phyloP scores from a whole-genome alignment of 805 yeast genomes.

The Starmerella powellii region DNA sequence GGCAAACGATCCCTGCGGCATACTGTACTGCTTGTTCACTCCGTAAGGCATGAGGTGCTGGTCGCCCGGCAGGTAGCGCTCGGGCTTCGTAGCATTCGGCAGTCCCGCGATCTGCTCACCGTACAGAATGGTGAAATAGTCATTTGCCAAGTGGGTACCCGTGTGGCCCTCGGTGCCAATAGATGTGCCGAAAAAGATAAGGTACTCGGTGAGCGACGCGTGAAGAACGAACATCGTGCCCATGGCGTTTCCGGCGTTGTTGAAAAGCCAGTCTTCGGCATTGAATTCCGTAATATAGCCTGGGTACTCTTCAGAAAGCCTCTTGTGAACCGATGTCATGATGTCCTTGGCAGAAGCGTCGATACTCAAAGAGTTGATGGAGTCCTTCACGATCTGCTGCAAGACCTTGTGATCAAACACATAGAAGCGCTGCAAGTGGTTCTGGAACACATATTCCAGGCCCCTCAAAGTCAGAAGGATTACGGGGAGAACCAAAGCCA shows the following conservation, averaged over 20 bases:
- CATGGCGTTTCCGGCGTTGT: slow-evolving; percentile 99
- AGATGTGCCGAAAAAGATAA: slow-evolving; percentile 87
- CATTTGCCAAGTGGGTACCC: slow-evolving; percentile 95
- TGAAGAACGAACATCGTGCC: slow-evolving; percentile 82
- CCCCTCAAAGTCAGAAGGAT: slow-evolving; percentile 16
- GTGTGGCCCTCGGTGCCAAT: slow-evolving; percentile 93
- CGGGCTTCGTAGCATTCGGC: slow-evolving; percentile 52
- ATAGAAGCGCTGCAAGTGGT: slow-evolving; percentile 51
- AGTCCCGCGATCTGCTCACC: slow-evolving; percentile 69
- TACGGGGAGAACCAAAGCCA: slow-evolving; percentile 17
- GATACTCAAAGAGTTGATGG: slow-evolving; percentile 42
- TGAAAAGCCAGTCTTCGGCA: slow-evolving; percentile 83
- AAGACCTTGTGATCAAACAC: slow-evolving; percentile 57
- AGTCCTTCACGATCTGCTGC: slow-evolving; percentile 48
- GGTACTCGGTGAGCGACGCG: slow-evolving; percentile 85
- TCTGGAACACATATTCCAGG: slow-evolving; percentile 21
- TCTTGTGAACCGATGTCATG: slow-evolving; percentile 33
- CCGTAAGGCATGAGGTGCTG: slow-evolving; percentile 71
- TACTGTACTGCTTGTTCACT: slow-evolving; percentile 64
- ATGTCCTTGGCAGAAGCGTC: slow-evolving; percentile 21
- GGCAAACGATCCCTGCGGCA: slow-evolving; percentile 77
- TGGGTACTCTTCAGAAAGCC: slow-evolving; percentile 55
- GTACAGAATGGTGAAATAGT: slow-evolving; percentile 78
- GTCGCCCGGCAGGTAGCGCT: slow-evolving; percentile 76
- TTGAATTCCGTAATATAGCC: slow-evolving; percentile 58